A percentile compares a stretch with the other conserved stretches of the same genome.
Conservation (phyloP, 768 basidiomycete genomes). For the Podaxis mareebaensis region DNA sequence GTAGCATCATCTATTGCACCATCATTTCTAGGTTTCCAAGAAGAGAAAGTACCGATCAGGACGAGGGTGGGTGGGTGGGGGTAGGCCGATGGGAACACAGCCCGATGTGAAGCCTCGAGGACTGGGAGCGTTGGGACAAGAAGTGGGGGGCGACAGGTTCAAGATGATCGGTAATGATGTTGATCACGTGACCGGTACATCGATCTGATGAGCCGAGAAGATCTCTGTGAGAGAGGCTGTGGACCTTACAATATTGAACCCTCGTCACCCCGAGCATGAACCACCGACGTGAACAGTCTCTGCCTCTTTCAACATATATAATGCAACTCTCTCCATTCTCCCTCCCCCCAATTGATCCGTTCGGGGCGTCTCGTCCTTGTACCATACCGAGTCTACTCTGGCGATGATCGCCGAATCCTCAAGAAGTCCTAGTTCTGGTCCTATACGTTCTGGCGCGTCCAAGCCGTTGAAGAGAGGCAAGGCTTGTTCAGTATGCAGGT, state of each 20-base stretch:
- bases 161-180: not conserved
- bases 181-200: not conserved
- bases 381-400: constrained; percentile 22
- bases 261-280: constrained; percentile 12
- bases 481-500: constrained; percentile 58
- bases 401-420: constrained; percentile 41
- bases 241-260: not conserved
- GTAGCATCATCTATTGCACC: not conserved
- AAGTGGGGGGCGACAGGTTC: not conserved
- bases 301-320: constrained; percentile 31
- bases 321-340: constrained; percentile 26
- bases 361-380: constrained; percentile 25
- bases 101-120: not conserved
- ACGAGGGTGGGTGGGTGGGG: not conserved
- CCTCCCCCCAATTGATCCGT: constrained; percentile 36
- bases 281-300: constrained; percentile 6
- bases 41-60: not conserved
- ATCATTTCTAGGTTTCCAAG: not conserved
- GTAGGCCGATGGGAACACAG: constrained; percentile 7
- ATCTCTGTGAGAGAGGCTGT: constrained; percentile 1
- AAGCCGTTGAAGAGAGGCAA: constrained; percentile 54
- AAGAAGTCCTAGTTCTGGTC: constrained; percentile 31
- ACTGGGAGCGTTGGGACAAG: not conserved
- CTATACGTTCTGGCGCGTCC: constrained; percentile 27
- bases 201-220: not conserved